Evolutionary conservation across 2,329 filamentous ascomycete genomes (phyloP).

Genomic region (Hymenoscyphus fructigenus): DNA sequence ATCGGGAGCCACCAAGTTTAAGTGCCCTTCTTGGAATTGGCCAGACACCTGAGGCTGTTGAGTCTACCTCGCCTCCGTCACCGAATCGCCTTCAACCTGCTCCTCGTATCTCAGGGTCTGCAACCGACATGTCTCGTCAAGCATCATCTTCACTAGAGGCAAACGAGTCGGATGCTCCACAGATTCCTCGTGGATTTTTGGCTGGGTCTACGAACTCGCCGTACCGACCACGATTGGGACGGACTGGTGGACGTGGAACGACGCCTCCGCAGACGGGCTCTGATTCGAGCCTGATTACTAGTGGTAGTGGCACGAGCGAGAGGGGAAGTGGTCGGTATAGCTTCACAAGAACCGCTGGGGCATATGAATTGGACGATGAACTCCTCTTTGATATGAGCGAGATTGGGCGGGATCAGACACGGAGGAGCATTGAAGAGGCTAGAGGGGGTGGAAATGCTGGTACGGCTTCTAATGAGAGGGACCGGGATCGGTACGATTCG

Average conservation of each 20-base stretch:
- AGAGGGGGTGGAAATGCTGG: slow-evolving; percentile 26
- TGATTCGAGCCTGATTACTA: slow-evolving; percentile 37
- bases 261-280: slow-evolving; percentile 37
- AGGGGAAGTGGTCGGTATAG: slow-evolving; percentile 43
- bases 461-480: slow-evolving; percentile 13
- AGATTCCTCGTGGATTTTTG: slow-evolving; percentile 27
- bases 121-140: slow-evolving; percentile 30
- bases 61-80: slow-evolving; percentile 31
- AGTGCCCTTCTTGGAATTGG: slow-evolving; percentile 57
- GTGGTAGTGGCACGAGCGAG: slow-evolving; percentile 38
- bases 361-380: slow-evolving; percentile 62
- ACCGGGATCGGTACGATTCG: slow-evolving; percentile 26
- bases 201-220: slow-evolving; percentile 33
- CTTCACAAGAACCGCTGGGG: slow-evolving; percentile 42
- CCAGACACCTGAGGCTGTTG: slow-evolving; percentile 41
- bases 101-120: slow-evolving; percentile 32
- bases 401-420: slow-evolving; percentile 56
- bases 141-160: slow-evolving; percentile 33
- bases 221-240: slow-evolving; percentile 35
- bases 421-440: slow-evolving; percentile 57
- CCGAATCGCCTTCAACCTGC: slow-evolving; percentile 36
- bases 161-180: slow-evolving; percentile 29
- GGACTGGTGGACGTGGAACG: slow-evolving; percentile 33
- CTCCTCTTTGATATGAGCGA: slow-evolving; percentile 73
- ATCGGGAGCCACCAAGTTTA: slow-evolving; percentile 63